Evolutionary conservation across 306 rosid genomes (phyloP).

Genomic region (Glycine tomentella): DNA sequence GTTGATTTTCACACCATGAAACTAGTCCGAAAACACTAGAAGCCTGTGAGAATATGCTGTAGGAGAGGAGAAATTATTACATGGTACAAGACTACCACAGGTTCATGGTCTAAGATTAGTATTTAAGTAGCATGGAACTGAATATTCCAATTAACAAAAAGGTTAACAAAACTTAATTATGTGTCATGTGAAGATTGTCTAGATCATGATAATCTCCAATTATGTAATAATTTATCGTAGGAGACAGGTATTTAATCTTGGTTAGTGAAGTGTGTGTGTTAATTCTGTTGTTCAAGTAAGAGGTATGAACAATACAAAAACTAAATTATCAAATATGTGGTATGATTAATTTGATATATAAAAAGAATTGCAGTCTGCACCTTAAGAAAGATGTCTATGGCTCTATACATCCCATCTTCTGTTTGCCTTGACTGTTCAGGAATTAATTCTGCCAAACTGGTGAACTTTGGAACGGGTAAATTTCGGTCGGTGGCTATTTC

Average conservation of each 20-base stretch:
- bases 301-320: background rate
- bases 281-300: background rate
- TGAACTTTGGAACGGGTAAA: conserved; percentile 73
- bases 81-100: no score
- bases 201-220: no score
- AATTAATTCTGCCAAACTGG: conserved; percentile 73
- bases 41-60: background rate
- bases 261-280: background rate
- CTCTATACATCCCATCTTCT: conserved; percentile 95
- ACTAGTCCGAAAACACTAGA: no score
- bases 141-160: no score
- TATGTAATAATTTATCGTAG: background rate
- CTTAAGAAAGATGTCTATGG: conserved; percentile 92
- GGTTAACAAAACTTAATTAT: no score
- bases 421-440: conserved; percentile 85
- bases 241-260: background rate
- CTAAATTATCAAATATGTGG: background rate
- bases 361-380: conserved; percentile 54
- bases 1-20: no score
- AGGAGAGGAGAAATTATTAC: background rate
- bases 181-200: no score
- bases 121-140: no score
- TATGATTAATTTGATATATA: conserved; percentile 13
- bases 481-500: conserved; percentile 86
- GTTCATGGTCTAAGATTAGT: no score